Evolutionary conservation across 768 basidiomycete genomes (phyloP).

Genomic region (Boletus rex-veris): DNA sequence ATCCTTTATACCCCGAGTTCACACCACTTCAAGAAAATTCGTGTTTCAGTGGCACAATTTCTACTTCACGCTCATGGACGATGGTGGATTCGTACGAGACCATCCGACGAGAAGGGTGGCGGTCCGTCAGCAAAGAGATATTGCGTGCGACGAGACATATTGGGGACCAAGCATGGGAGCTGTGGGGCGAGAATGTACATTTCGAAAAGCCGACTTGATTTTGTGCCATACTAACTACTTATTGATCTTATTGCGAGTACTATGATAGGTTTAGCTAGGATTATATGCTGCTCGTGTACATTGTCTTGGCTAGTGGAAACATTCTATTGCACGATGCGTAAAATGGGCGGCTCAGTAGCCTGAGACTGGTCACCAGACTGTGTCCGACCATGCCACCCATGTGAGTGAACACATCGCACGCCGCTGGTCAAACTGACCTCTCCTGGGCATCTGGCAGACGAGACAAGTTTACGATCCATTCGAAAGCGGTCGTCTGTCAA

Average conservation of each 20-base stretch:
- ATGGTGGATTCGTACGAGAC: constrained; percentile 36
- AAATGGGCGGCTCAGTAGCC: too few species aligned
- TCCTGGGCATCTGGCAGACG: constrained; percentile 45
- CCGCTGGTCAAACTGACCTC: background rate
- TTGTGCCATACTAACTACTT: constrained; percentile 12
- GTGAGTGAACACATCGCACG: constrained; percentile 14
- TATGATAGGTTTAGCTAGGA: constrained; percentile 5
- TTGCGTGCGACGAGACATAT: constrained; percentile 38
- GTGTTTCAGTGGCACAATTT: constrained; percentile 30
- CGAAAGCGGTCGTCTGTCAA: constrained; percentile 86
- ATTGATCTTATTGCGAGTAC: constrained; percentile 18
- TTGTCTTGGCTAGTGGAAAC: constrained; percentile 7
- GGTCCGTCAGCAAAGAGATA: constrained; percentile 35
- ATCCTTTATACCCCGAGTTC: constrained; percentile 73
- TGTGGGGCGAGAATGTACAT: constrained; percentile 34
- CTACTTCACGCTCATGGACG: constrained; percentile 38
- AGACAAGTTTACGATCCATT: constrained; percentile 87
- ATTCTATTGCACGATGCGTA: background rate
- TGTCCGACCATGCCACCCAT: constrained; percentile 27
- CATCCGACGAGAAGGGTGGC: constrained; percentile 41
- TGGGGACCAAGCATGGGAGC: constrained; percentile 42
- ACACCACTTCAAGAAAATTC: constrained; percentile 43
- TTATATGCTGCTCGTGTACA: constrained; percentile 17
- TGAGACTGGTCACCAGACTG: background rate
- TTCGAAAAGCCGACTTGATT: constrained; percentile 31